These are phyloP conservation scores for Lepraria neglecta DNA, from an alignment of 495 filamentous ascomycete genomes.

Conservation along the genomic window DNA sequence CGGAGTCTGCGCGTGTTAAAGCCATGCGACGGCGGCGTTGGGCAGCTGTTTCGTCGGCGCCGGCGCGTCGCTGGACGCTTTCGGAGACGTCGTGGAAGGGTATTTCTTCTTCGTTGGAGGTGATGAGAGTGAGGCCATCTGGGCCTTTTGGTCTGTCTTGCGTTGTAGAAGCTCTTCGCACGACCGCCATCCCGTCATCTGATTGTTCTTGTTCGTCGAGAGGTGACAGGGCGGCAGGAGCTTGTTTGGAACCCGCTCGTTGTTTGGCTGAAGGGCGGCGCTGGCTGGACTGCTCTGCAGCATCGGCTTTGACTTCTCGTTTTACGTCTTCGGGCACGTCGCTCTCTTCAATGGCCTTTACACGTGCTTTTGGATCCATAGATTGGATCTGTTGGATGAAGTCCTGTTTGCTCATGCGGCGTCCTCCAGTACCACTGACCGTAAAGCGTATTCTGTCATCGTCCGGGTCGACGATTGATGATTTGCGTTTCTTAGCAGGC, in stretches of 20 bases:
- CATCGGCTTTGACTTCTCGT: constrained; percentile 46
- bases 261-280: constrained; percentile 7
- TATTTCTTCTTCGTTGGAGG: constrained; percentile 33
- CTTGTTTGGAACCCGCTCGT: constrained; percentile 5
- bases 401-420: constrained; percentile 82
- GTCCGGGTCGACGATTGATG: constrained; percentile 50
- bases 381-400: constrained; percentile 80
- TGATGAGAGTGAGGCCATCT: constrained; percentile 29
- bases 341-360: constrained; percentile 61
- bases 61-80: constrained; percentile 40
- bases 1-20: constrained; percentile 45
- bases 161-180: constrained; percentile 25
- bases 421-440: constrained; percentile 59
- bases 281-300: constrained; percentile 28
- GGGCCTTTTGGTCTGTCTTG: constrained; percentile 25
- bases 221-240: neutral
- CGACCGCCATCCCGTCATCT: constrained; percentile 21
- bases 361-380: constrained; percentile 69
- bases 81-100: constrained; percentile 44
- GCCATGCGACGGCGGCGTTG: constrained; percentile 44
- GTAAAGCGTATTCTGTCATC: constrained; percentile 85
- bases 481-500: constrained; percentile 26
- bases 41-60: constrained; percentile 37
- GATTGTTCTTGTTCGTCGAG: constrained; percentile 11
- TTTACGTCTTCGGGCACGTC: constrained; percentile 56